These are phyloP conservation scores for Camellia japonica DNA, from an alignment of 148 eudicot species.

Conservation along the genomic window DNA sequence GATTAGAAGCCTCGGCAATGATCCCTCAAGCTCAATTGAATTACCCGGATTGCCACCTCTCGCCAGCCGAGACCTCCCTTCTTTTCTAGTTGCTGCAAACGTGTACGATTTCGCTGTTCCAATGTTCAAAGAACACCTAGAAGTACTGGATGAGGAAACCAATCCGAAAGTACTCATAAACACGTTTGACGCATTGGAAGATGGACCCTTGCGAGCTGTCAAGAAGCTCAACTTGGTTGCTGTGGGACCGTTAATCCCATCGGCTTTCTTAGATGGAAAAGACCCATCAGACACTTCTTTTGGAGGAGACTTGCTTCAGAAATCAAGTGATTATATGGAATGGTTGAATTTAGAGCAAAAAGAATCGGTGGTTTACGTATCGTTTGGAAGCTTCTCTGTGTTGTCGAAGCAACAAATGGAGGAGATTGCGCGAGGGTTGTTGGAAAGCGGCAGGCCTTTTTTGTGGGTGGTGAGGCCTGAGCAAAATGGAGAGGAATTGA, in stretches of 20 bases:
- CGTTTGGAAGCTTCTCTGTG: too few relatives aligned
- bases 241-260: too few relatives aligned
- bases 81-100: slow-evolving; percentile 23
- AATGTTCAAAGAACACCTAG: slow-evolving; percentile 34
- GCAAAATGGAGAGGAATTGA: background rate
- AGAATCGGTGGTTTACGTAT: background rate
- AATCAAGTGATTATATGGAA: slow-evolving; percentile 29
- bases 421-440: too few relatives aligned
- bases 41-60: too few relatives aligned
- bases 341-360: slow-evolving; percentile 42
- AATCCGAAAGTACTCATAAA: slow-evolving; percentile 37
- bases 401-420: too few relatives aligned
- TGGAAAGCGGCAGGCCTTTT: too few relatives aligned
- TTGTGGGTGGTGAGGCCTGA: too few relatives aligned
- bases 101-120: slow-evolving; percentile 6
- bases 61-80: too few relatives aligned
- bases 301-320: slow-evolving; percentile 17
- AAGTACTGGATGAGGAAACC: slow-evolving; percentile 23
- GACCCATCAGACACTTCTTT: slow-evolving; percentile 23
- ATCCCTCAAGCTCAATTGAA: too few relatives aligned
- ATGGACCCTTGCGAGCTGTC: background rate
- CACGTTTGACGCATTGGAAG: slow-evolving; percentile 44
- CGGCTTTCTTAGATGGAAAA: too few relatives aligned
- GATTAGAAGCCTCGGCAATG: too few relatives aligned
- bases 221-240: too few relatives aligned